Evolutionary conservation across 169 alveolate genomes (phyloP), one percentile per base, ranked within the genome.

Genomic region (Theileria parva): DNA sequence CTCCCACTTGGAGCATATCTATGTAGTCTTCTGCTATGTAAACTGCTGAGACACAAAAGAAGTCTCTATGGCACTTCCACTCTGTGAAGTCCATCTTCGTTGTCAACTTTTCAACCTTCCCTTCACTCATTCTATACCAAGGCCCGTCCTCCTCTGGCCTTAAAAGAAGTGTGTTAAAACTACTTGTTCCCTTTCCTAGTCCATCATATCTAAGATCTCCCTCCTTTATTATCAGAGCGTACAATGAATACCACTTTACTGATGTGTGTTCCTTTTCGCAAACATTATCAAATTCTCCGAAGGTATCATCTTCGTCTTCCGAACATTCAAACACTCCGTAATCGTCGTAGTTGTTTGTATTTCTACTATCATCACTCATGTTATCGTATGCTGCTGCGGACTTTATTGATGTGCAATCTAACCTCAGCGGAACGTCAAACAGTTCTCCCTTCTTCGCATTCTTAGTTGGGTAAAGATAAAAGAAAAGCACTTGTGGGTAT

Each of bases 71-170:
- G 74, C 96, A 95, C 80, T 93, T 95, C 97, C 97, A 95, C 84
- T 95, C 97, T 12, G 96, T 92, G 85, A 95, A 95, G 67, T 93
- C 97, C 69, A 88, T 90, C 50, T 86, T 80, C 48, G 95, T 91
- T 37, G 68, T 34, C 48, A 95, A 87, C 69, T 93, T 85, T 53
- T 92, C 96, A 51, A 93, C 94, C 50, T 95, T 77, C 39, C 95
- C 96, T 37, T 92, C 96, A 39, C 92, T 84, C 12, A 93, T 89
- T 57, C 96, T 84, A 70, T 89, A 93, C 97, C 97, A 95, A 0
- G 97, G 95, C 9, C 97, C 97, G 76, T 93, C 95, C 60, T 92
- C 95, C 63, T 95, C 95, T 9, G 97, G 97, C 28, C 97, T 64
- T 28, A 95, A 86, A 23, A 95, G 91, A 51, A 95, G 87, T 13